phyloP scores from a whole-genome alignment of 176 grass and related monocot genomes.

The Carex parvula region DNA sequence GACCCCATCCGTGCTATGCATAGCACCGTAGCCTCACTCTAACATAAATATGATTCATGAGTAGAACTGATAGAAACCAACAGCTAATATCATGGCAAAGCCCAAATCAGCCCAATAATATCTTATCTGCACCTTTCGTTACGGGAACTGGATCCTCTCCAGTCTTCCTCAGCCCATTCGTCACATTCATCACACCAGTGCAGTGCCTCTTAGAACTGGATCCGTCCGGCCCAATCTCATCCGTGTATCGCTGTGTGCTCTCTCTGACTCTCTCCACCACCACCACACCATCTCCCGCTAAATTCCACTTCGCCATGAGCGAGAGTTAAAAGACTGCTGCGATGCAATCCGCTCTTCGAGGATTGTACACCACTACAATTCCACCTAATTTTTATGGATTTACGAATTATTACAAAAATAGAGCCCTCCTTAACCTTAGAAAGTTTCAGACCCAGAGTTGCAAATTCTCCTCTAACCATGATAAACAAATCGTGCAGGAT shows the following conservation, averaged over 20 bases:
- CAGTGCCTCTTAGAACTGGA: neutral
- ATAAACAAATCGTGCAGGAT: slow-evolving; percentile 10
- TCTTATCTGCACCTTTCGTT: too few species aligned
- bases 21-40: too few species aligned
- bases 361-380: slow-evolving; percentile 3
- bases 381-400: neutral
- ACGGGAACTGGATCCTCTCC: too few species aligned
- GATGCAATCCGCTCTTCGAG: slow-evolving; percentile 20
- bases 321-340: neutral
- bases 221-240: neutral
- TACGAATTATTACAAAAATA: neutral
- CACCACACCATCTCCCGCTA: neutral
- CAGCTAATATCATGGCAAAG: too few species aligned
- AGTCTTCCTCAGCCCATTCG: too few species aligned
- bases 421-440: neutral
- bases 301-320: neutral
- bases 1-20: too few species aligned
- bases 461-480: slow-evolving; percentile 3
- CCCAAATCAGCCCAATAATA: too few species aligned
- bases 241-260: neutral
- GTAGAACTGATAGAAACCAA: too few species aligned
- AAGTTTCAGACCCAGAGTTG: neutral
- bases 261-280: neutral
- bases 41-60: too few species aligned
- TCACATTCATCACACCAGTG: too few species aligned